Evolutionary conservation across 495 filamentous ascomycete species (phyloP).

Genomic region (Neurospora sp.): DNA sequence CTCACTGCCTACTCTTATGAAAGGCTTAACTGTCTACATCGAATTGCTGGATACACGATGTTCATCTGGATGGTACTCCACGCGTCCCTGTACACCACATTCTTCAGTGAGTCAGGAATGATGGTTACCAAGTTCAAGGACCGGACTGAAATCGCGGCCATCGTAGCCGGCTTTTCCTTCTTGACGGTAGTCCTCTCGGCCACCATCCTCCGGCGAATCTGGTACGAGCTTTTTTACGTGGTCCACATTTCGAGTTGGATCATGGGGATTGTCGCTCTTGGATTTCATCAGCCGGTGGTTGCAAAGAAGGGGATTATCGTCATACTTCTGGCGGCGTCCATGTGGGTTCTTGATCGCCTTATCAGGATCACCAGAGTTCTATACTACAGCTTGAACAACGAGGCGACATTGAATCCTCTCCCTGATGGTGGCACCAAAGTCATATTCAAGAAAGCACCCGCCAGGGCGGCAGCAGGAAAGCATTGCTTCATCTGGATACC

Average conservation of each 20-base stretch:
- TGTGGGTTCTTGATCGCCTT: conserved; percentile 45
- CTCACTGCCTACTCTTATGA: conserved; percentile 52
- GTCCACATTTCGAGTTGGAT: conserved; percentile 44
- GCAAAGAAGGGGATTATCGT: conserved; percentile 30
- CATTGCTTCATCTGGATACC: conserved; percentile 55
- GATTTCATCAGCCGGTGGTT: conserved; percentile 43
- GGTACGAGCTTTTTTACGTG: conserved; percentile 51
- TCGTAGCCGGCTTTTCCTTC: conserved; percentile 37
- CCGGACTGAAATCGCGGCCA: conserved; percentile 28
- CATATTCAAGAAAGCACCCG: conserved; percentile 36
- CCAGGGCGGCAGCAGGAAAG: conserved; percentile 40
- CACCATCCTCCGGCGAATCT: conserved; percentile 32
- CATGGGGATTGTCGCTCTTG: conserved; percentile 37
- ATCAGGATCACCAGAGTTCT: conserved; percentile 36
- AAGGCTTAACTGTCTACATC: conserved; percentile 49
- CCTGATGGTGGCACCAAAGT: conserved; percentile 47
- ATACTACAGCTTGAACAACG: conserved; percentile 45
- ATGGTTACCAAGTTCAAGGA: conserved; percentile 15
- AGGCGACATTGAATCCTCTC: conserved; percentile 43
- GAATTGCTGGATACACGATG: conserved; percentile 46
- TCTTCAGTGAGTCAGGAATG: conserved; percentile 21
- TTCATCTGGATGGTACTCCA: conserved; percentile 37
- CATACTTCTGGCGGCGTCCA: conserved; percentile 31
- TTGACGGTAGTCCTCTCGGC: conserved; percentile 34
- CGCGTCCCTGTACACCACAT: conserved; percentile 30